Percentiles rank a stretch among this genome's conserved stretches.
These are phyloP conservation scores for Plenodomus lindquistii DNA, from an alignment of 2,329 filamentous ascomycete species.

Conservation along the genomic window DNA sequence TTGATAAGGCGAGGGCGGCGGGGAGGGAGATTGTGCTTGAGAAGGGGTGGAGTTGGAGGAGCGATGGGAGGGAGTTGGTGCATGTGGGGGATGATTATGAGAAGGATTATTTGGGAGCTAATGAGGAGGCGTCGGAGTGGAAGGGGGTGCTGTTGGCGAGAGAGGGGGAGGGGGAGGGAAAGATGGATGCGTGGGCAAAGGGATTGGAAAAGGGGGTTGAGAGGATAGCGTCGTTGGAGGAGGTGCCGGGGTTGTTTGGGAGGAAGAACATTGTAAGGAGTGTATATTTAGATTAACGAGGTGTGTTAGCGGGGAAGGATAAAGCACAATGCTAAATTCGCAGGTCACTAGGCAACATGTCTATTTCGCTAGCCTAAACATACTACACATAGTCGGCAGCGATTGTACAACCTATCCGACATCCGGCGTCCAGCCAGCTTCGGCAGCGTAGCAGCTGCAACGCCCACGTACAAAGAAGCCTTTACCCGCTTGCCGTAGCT, in stretches of 20 bases:
- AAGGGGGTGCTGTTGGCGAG: conserved; percentile 49
- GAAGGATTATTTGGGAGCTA: conserved; percentile 57
- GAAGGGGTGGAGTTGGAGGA: conserved; percentile 46
- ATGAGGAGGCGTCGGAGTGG: conserved; percentile 56
- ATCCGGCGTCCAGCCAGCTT: background rate
- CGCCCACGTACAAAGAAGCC: background rate
- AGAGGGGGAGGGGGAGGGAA: conserved; percentile 4
- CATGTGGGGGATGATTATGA: conserved; percentile 60
- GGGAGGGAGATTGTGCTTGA: conserved; percentile 50
- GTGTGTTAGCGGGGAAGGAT: no score
- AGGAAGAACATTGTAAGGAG: background rate
- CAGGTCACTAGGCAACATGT: background rate
- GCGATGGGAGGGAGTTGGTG: conserved; percentile 45
- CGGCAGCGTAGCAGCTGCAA: background rate
- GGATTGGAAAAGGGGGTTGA: background rate
- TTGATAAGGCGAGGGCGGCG: conserved; percentile 29
- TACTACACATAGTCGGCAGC: background rate
- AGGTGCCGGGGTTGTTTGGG: background rate
- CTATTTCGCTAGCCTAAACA: background rate
- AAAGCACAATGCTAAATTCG: background rate
- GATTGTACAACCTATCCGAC: no score
- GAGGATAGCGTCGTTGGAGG: background rate
- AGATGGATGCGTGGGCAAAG: background rate
- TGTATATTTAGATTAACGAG: background rate
- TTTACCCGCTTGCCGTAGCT: background rate